phyloP scores from a whole-genome alignment of 208 protist genomes.

The Trypanosoma vivax region DNA sequence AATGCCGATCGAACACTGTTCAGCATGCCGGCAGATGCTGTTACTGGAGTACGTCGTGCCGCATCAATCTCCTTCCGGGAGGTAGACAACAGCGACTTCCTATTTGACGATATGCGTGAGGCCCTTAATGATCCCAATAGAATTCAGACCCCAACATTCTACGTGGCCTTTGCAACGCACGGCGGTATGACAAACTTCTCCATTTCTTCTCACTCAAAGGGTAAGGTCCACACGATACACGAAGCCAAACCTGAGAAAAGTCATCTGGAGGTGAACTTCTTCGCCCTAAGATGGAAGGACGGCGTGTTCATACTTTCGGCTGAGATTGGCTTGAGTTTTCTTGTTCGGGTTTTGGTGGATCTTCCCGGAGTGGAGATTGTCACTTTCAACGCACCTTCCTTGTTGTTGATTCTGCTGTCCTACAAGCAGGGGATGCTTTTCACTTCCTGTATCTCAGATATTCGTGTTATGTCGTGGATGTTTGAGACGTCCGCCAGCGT shows the following conservation, averaged over 20 bases:
- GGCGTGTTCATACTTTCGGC: conserved; percentile 46
- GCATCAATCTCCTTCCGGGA: conserved; percentile 30
- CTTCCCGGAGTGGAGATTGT: conserved; percentile 82
- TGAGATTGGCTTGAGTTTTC: conserved; percentile 32
- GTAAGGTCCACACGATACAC: conserved; percentile 26
- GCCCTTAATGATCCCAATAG: conserved; percentile 68
- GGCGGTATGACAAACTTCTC: conserved; percentile 31
- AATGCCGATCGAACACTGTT: conserved; percentile 34
- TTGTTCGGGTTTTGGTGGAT: conserved; percentile 53
- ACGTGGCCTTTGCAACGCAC: conserved; percentile 45
- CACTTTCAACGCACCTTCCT: conserved; percentile 74
- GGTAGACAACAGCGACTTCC: conserved; percentile 20
- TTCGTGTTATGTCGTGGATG: conserved; percentile 86
- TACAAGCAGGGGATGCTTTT: conserved; percentile 33
- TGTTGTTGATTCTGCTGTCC: conserved; percentile 56
- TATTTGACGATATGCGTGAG: conserved; percentile 43
- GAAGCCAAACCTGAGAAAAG: conserved; percentile 19
- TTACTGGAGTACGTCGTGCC: neutral
- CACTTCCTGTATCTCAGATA: conserved; percentile 73
- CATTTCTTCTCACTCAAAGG: conserved; percentile 24
- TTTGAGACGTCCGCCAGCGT: conserved; percentile 13
- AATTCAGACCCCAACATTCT: conserved; percentile 79
- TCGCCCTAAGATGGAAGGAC: conserved; percentile 75
- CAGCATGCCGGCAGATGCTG: conserved; percentile 18
- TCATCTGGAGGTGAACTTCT: conserved; percentile 33